A percentile compares a stretch with the other conserved stretches of the same genome.
Evolutionary conservation across 2,329 filamentous ascomycete species (phyloP).

Genomic region (Calonectria naviculata): DNA sequence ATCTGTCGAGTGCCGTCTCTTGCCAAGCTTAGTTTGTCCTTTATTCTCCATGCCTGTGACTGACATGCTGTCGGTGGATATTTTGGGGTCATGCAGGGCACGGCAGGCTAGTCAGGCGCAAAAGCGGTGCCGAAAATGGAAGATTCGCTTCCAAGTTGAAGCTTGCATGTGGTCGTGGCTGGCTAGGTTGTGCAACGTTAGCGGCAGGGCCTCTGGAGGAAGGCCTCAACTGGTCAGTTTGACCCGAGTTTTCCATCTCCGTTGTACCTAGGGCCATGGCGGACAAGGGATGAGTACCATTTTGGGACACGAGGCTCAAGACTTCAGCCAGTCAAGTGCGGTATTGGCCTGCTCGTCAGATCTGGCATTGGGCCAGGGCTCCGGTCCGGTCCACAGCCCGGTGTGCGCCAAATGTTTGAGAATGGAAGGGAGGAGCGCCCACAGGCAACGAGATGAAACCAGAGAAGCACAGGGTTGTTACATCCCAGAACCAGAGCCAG

Average conservation of each 20-base stretch:
- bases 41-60: neutral
- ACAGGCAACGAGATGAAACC: conserved; percentile 1
- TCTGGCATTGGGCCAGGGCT: conserved; percentile 32
- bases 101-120: neutral
- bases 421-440: neutral
- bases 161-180: neutral
- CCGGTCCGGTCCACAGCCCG: conserved; percentile 15
- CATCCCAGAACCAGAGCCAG: neutral
- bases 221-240: conserved; percentile 20
- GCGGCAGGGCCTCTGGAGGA: conserved; percentile 11
- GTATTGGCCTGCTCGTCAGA: conserved; percentile 33
- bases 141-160: conserved; percentile 1
- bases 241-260: conserved; percentile 18
- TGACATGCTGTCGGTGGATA: neutral
- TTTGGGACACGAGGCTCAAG: conserved; percentile 47
- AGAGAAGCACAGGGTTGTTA: neutral
- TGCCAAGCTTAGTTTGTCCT: neutral
- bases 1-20: neutral
- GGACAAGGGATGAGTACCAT: conserved; percentile 37
- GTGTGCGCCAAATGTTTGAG: conserved; percentile 18
- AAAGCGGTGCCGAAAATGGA: conserved; percentile 11
- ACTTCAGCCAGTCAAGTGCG: conserved; percentile 38
- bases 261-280: conserved; percentile 14
- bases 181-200: conserved; percentile 20
- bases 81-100: conserved; percentile 11